A percentile compares a stretch with the other conserved stretches of the same genome.
These are phyloP conservation scores for Colletotrichum musicola DNA, from an alignment of 2,329 filamentous ascomycete species.

Conservation along the genomic window DNA sequence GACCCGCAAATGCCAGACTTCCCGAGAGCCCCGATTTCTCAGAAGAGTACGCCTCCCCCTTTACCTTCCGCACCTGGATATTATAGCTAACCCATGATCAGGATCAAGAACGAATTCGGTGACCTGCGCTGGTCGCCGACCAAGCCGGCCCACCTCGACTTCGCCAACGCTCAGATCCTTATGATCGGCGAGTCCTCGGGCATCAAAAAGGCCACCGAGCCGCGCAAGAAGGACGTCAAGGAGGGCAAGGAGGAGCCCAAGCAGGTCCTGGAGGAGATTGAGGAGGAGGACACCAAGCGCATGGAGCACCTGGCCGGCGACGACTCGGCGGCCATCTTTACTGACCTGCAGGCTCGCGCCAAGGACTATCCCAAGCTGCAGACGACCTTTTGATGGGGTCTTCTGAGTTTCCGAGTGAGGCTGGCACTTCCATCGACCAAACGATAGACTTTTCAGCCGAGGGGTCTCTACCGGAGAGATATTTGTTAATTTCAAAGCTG, in stretches of 20 bases:
- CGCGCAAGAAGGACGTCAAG: constrained; percentile 67
- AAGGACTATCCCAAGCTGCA: constrained; percentile 74
- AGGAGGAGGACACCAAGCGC: constrained; percentile 79
- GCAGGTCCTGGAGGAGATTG: constrained; percentile 81
- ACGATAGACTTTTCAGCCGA: too few species aligned
- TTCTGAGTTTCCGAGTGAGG: too few species aligned
- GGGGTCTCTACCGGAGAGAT: too few species aligned
- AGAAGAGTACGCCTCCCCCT: constrained; percentile 65
- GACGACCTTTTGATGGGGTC: constrained; percentile 62
- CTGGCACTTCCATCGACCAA: too few species aligned
- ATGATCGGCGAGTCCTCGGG: constrained; percentile 79
- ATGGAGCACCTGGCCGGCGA: constrained; percentile 65
- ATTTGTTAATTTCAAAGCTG: too few species aligned
- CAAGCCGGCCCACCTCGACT: constrained; percentile 80
- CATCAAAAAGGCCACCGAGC: constrained; percentile 67
- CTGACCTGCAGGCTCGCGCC: constrained; percentile 59
- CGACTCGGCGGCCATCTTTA: constrained; percentile 60
- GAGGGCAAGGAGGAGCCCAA: constrained; percentile 72
- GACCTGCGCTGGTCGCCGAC: constrained; percentile 81
- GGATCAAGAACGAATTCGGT: constrained; percentile 78
- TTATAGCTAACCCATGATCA: constrained; percentile 44
- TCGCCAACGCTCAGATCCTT: constrained; percentile 80
- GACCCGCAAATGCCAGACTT: constrained; percentile 73
- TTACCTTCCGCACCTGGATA: background rate
- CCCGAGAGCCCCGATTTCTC: constrained; percentile 77